Conservation (phyloP, 176 grass and related monocot genomes). For the Oryza brachyantha region DNA sequence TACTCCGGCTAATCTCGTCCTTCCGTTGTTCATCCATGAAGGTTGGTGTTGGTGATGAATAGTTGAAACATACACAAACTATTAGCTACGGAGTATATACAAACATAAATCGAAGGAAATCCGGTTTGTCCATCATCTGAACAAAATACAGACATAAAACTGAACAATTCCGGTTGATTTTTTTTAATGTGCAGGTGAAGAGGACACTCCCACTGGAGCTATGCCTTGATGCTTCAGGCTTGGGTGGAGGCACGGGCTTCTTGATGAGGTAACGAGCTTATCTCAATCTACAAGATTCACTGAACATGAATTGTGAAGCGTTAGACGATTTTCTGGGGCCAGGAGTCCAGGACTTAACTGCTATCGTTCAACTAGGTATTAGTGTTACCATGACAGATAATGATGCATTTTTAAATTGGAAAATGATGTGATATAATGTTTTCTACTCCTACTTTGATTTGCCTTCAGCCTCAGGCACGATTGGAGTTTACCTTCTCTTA, state of each 20-base stretch:
- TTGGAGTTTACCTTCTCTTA: neutral
- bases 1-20: conserved; percentile 80
- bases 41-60: conserved; percentile 37
- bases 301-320: neutral
- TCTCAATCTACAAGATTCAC: neutral
- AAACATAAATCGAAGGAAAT: too few species aligned
- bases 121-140: too few species aligned
- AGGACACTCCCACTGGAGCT: conserved; percentile 86
- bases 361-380: neutral
- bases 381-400: neutral
- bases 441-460: neutral
- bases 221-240: conserved; percentile 97
- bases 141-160: too few species aligned
- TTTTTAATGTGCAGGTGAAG: conserved; percentile 50
- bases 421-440: neutral
- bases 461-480: neutral
- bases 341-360: neutral
- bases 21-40: conserved; percentile 96
- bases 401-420: neutral
- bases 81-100: neutral
- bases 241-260: conserved; percentile 86
- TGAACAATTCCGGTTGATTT: neutral
- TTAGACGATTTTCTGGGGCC: neutral
- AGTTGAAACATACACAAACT: neutral
- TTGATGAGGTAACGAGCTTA: conserved; percentile 65